Percentiles rank a stretch among this genome's conserved stretches.
Evolutionary conservation across 2,329 filamentous ascomycete species (phyloP).

Genomic region (Fusarium sp.): DNA sequence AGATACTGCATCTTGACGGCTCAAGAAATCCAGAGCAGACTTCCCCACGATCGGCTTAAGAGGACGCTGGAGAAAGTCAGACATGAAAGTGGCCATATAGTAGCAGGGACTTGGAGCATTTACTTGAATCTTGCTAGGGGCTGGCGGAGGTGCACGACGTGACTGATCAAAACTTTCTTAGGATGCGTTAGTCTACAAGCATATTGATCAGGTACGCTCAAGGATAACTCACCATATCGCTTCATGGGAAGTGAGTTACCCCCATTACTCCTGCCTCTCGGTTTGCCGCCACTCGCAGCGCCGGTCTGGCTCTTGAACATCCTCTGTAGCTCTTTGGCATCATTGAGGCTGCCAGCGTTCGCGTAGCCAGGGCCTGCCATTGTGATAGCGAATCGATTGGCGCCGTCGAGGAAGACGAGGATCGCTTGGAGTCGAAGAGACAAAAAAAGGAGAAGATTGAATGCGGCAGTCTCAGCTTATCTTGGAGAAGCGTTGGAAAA

Average conservation of each 20-base stretch:
- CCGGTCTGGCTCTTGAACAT: slow-evolving; percentile 37
- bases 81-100: slow-evolving; percentile 29
- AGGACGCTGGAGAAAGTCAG: slow-evolving; percentile 13
- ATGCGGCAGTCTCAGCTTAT: not conserved
- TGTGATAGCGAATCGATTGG: not conserved
- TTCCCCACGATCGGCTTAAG: slow-evolving; percentile 41
- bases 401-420: not conserved
- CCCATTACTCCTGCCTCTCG: not conserved
- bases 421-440: not conserved
- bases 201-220: not conserved
- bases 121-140: not conserved
- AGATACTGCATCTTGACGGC: slow-evolving; percentile 18
- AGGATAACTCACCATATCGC: slow-evolving; percentile 20
- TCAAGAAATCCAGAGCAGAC: slow-evolving; percentile 42
- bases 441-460: not conserved
- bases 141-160: slow-evolving; percentile 6
- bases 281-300: not conserved
- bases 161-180: slow-evolving; percentile 13
- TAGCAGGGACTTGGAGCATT: slow-evolving; percentile 38
- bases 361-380: slow-evolving; percentile 29
- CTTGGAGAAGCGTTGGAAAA: too few relatives aligned
- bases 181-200: not conserved
- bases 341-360: slow-evolving; percentile 46
- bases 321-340: slow-evolving; percentile 45
- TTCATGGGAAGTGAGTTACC: slow-evolving; percentile 10